phyloP scores from a whole-genome alignment of 768 basidiomycete species.

The Naganishia vaughanmartiniae region DNA sequence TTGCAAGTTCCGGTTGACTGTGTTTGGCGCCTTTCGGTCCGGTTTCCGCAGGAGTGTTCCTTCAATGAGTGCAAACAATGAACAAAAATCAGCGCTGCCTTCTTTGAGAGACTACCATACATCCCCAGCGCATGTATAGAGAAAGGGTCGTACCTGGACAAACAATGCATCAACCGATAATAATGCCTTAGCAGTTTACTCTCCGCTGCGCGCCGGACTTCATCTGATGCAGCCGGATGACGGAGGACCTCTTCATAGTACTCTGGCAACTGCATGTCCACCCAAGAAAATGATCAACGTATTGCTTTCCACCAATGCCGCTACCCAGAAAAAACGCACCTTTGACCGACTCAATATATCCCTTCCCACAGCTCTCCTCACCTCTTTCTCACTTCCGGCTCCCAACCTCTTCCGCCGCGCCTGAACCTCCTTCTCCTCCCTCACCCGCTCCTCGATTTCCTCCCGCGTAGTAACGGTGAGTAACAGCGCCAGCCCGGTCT shows the following conservation, averaged over 20 bases:
- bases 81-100: neutral
- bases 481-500: slow-evolving; percentile 22
- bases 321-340: no score
- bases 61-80: neutral
- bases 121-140: no score
- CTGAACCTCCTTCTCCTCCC: slow-evolving; percentile 66
- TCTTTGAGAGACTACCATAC: no score
- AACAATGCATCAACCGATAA: slow-evolving; percentile 61
- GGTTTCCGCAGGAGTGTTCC: neutral
- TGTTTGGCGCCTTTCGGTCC: neutral
- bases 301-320: no score
- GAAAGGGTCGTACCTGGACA: slow-evolving; percentile 55
- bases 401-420: slow-evolving; percentile 75
- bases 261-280: slow-evolving; percentile 59
- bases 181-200: slow-evolving; percentile 69
- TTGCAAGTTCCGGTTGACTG: neutral
- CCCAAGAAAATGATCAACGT: neutral
- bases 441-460: slow-evolving; percentile 64
- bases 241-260: slow-evolving; percentile 77
- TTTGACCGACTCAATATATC: slow-evolving; percentile 66
- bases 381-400: slow-evolving; percentile 46
- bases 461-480: slow-evolving; percentile 50
- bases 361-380: slow-evolving; percentile 60
- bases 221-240: slow-evolving; percentile 74
- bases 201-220: slow-evolving; percentile 73